Base-by-base conservation (phyloP, 805 yeast species). In the Ogataea methanolica region DNA sequence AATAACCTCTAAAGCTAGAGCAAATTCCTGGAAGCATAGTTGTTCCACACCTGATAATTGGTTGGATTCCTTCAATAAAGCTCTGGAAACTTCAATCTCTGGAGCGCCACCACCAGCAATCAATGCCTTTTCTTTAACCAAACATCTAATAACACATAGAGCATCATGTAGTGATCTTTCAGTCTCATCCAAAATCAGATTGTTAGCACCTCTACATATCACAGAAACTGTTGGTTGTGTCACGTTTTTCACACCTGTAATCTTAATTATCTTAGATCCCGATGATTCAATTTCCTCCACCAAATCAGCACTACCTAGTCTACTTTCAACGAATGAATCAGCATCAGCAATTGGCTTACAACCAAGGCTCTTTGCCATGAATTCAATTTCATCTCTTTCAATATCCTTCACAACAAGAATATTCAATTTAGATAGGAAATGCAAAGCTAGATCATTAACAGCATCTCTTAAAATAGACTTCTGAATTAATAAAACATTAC, bases 91-190 rank as follows among this genome's bases (percentile, higher is more conserved):
- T 72, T 91, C 97, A 55, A 90, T 82, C 70, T 90, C 97, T 41
- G 98, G 96, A 6, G 99, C 98, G 60, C 98, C 99, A 54, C 99
- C 99, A 59, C 99, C 99, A 14, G 98, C 97, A 70, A 94, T 90
- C 63, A 87, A 73, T 1, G 91, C 96, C 62, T 79, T 85, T 65
- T 88, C 89, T 63, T 89, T 88, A 26, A 90, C 96, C 47, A 89
- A 74, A 70, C 96, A 86, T 65, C 96, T 73, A 53, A 85, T 75
- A 47, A 92, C 99, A 77, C 99, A 94, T 48, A 94, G 76, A 0
- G 99, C 98, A 69, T 94, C 99, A 62, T 94, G 99, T 54, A 94
- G 73, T 3, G 98, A 91, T 70, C 99, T 84, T 66, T 94, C 99
- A 36, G 98, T 83, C 72, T 94, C 99, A 69, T 94, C 99, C 49